A percentile compares a stretch with the other conserved stretches of the same genome.
Conservation (phyloP, 2,329 filamentous ascomycete species). For the Fusarium acutatum region DNA sequence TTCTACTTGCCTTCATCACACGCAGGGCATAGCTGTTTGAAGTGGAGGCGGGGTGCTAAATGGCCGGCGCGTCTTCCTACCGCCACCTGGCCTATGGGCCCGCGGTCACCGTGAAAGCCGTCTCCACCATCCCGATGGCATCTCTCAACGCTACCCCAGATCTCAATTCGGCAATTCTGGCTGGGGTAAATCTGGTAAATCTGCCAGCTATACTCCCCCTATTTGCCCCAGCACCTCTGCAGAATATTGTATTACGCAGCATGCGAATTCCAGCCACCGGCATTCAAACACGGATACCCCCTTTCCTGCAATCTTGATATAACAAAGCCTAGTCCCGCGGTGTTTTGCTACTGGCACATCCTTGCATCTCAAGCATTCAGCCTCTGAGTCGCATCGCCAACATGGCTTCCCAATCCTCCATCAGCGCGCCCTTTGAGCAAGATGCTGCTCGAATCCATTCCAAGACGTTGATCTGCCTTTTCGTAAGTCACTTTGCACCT, state of each 20-base stretch:
- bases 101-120: neutral
- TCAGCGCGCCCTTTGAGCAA: neutral
- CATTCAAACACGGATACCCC: neutral
- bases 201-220: neutral
- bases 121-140: neutral
- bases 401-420: neutral
- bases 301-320: neutral
- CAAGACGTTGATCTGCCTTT: neutral
- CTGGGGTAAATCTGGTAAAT: neutral
- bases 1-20: rapidly evolving
- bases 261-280: neutral
- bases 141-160: neutral
- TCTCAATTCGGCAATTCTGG: neutral
- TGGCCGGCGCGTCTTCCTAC: neutral
- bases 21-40: neutral
- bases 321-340: neutral
- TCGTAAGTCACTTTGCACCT: neutral
- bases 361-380: neutral
- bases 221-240: neutral
- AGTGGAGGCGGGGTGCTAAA: neutral
- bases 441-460: neutral
- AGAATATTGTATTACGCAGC: neutral
- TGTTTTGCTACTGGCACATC: neutral
- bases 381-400: neutral
- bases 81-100: neutral